Base-by-base conservation (phyloP, 441 rosid species). In the Pelargonium cotyledonis region DNA sequence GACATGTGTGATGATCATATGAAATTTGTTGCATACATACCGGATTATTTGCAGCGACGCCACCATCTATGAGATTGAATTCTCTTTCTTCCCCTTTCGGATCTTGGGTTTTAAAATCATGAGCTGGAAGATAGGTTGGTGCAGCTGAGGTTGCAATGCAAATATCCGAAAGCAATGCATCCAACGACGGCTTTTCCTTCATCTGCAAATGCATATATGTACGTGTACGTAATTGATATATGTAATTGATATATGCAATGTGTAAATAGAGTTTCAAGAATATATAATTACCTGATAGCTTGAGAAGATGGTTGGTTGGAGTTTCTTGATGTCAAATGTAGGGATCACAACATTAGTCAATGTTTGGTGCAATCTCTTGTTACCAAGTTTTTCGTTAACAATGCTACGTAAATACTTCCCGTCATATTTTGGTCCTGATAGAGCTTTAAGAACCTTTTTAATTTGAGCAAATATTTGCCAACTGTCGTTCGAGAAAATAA, bases 221-320 rank as follows among this genome's bases (percentile, higher is more conserved):
- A n/a, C n/a, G n/a, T n/a, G n/a, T n/a, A n/a, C n/a, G n/a, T n/a
- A n/a, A n/a, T n/a, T n/a, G n/a, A n/a, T n/a, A n/a, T n/a, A n/a
- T n/a, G n/a, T n/a, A n/a, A n/a, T n/a, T n/a, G n/a, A n/a, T n/a
- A n/a, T n/a, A n/a, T n/a, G n/a, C n/a, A n/a, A n/a, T n/a, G n/a
- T n/a, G n/a, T n/a, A n/a, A n/a, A n/a, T n/a, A n/a, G n/a, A n/a
- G n/a, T n/a, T n/a, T n/a, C n/a, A n/a, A n/a, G n/a, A n/a, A n/a
- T n/a, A n/a, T n/a, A n/a, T n/a, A n/a, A n/a, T n/a, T n/a, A n/a
- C 98, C 91, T 89, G 75, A 69, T 78, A 89, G 6, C 88, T 77
- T 72, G 97, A 89, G 72, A 92, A 90, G 75, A 89, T 67, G 4
- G 82, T 83, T 40, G 98, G 96, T 76, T 88, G 94, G 47, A 88